Evolutionary conservation across 148 eudicot genomes (phyloP), one percentile per base, ranked within the genome.

Genomic region (Suaeda aralocaspica): DNA sequence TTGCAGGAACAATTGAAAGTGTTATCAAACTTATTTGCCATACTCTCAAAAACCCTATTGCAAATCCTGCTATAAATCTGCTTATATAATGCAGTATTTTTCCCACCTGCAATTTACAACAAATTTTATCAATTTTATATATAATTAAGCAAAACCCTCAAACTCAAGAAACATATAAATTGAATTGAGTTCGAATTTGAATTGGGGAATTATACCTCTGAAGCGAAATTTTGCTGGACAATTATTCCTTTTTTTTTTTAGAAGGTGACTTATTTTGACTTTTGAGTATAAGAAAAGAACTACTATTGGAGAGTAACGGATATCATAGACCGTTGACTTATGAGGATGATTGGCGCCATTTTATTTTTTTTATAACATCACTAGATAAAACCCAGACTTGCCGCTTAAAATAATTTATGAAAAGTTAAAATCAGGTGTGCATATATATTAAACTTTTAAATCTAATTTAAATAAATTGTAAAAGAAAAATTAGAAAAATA

Each of bases 11-110:
- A 52, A 94, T 94, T 3, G 97, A 91, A 33, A 94, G 92, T 0
- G 99, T 94, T 3, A 94, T 92, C 18, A 94, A 77, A 82, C 96
- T 94, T 66, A 94, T 94, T 49, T 94, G 99, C 99, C 99, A 94
- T 21, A 94, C 93, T 66, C 91, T 81, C 11, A 69, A 79, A 80
- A 94, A 94, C 52, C 99, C 99, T 13, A 94, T 89, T 14, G 84
- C 66, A 76, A 94, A 94, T 12, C 99, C 99, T 14, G 78, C 85
- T 42, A 94, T 21, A 67, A 94, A 94, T 12, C 99, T 83, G 90
- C 97, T 89, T 49, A 91, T 39, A 72, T 94, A 94, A 56, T 94
- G 99, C 87, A 94, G 48, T 30, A 89, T 82, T 62, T 94, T 94
- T 64, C 97, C 99, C 30, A 86, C 99, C 99, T 94, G 96, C 24